Evolutionary conservation across 2,329 filamentous ascomycete species (phyloP).

Genomic region (Chalara sp.): DNA sequence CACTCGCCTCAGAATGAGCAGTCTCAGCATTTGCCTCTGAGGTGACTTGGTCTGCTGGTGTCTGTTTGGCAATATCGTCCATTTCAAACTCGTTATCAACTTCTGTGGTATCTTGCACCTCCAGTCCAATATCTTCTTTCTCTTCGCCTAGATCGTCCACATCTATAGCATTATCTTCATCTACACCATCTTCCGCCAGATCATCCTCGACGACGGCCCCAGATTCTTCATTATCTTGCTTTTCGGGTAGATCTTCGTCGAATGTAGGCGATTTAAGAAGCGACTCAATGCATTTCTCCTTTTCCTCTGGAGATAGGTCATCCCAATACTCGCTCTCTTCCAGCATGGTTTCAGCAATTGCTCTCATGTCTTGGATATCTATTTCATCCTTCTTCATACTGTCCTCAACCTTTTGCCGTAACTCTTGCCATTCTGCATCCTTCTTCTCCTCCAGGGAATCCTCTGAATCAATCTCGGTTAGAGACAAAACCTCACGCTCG

Average conservation of each 20-base stretch:
- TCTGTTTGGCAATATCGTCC: too few relatives aligned
- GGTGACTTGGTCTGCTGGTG: too few relatives aligned
- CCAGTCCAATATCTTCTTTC: neutral
- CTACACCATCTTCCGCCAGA: conserved; percentile 3
- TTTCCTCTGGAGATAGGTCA: conserved; percentile 6
- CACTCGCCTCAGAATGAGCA: too few relatives aligned
- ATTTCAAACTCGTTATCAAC: neutral
- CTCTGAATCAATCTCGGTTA: conserved; percentile 33
- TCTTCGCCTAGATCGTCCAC: conserved; percentile 8
- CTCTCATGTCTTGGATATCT: conserved; percentile 11
- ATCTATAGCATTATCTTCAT: conserved; percentile 7
- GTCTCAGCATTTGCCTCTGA: too few relatives aligned
- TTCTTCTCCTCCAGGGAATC: conserved; percentile 16
- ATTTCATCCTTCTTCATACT: conserved; percentile 23
- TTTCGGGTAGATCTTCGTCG: conserved; percentile 7
- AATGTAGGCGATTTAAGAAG: neutral
- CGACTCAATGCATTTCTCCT: conserved; percentile 7
- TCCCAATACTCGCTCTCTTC: conserved; percentile 7
- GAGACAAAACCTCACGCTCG: conserved; percentile 54
- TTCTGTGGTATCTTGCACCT: conserved; percentile 3
- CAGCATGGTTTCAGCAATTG: conserved; percentile 7
- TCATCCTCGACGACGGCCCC: conserved; percentile 4
- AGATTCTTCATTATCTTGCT: conserved; percentile 1
- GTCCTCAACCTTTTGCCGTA: conserved; percentile 27
- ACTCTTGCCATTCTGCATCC: conserved; percentile 22